Evolutionary conservation across 768 basidiomycete species (phyloP).

Genomic region (Lentinula aciculospora): DNA sequence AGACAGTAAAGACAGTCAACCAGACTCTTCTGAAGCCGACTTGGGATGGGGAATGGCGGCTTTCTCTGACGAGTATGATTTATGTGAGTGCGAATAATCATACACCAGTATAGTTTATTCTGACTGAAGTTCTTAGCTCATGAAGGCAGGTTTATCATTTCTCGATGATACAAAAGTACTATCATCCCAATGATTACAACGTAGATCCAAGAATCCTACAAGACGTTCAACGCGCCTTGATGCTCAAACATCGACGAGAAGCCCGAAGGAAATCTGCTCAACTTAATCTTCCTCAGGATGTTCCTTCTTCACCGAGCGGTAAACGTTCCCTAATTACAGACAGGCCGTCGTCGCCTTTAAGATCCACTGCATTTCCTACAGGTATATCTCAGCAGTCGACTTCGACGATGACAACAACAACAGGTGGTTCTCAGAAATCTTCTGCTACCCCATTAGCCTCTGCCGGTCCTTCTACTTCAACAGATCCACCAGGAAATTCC

Average conservation of each 20-base stretch:
- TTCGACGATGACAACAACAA: neutral
- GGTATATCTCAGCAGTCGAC: neutral
- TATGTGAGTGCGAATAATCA: constrained; percentile 70
- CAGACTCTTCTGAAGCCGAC: neutral
- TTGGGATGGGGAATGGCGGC: neutral
- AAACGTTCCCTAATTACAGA: neutral
- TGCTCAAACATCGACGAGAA: constrained; percentile 69
- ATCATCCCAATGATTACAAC: neutral
- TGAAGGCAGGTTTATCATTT: constrained; percentile 49
- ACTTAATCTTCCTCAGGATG: constrained; percentile 16
- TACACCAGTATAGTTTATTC: neutral
- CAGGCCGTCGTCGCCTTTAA: neutral
- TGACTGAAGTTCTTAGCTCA: constrained; percentile 43
- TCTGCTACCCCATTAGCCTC: constrained; percentile 17
- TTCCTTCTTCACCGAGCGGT: neutral
- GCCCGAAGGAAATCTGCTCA: constrained; percentile 42
- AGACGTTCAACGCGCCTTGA: constrained; percentile 73
- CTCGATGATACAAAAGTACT: neutral
- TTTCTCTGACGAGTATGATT: constrained; percentile 72
- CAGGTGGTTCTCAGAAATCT: too few relatives aligned
- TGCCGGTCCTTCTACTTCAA: constrained; percentile 24
- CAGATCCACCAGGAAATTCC: constrained; percentile 18
- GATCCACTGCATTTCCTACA: neutral
- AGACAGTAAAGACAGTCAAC: neutral
- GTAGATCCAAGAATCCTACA: constrained; percentile 78